Evolutionary conservation across 2,329 filamentous ascomycete species (phyloP).

Genomic region (Colletotrichum noveboracense): DNA sequence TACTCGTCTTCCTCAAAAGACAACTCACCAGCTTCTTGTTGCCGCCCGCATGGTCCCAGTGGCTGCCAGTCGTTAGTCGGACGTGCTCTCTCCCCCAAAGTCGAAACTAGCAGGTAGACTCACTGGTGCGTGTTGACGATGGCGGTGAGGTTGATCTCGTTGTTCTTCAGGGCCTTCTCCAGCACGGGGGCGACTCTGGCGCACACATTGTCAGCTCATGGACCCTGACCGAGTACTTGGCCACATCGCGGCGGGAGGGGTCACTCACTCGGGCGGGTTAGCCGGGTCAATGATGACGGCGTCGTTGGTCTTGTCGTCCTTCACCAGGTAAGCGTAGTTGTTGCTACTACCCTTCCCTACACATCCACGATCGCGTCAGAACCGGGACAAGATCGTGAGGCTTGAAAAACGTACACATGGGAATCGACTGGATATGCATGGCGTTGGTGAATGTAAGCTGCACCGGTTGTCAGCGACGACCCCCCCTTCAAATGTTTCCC

Average conservation of each 20-base stretch:
- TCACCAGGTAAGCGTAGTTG: slow-evolving; percentile 85
- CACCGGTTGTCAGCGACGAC: slow-evolving; percentile 24
- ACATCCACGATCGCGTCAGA: not conserved
- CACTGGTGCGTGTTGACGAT: slow-evolving; percentile 99
- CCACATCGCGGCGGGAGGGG: too few species aligned
- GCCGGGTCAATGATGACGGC: slow-evolving; percentile 82
- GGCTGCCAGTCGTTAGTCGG: slow-evolving; percentile 54
- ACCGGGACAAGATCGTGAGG: not conserved
- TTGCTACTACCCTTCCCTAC: slow-evolving; percentile 78
- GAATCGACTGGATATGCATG: slow-evolving; percentile 89
- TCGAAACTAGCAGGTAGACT: slow-evolving; percentile 33
- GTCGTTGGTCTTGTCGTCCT: slow-evolving; percentile 80
- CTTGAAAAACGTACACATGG: slow-evolving; percentile 75
- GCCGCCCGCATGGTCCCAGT: slow-evolving; percentile 93
- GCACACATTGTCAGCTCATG: not conserved
- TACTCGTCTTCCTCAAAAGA: not conserved
- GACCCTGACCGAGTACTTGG: too few species aligned
- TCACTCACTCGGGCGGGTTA: slow-evolving; percentile 73
- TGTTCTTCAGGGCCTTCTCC: slow-evolving; percentile 72
- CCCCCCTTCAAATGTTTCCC: not conserved
- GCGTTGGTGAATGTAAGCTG: slow-evolving; percentile 46
- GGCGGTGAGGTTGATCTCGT: slow-evolving; percentile 80
- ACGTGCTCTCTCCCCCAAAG: not conserved
- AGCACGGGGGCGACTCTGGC: slow-evolving; percentile 66
- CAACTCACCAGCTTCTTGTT: slow-evolving; percentile 76